Evolutionary conservation across 208 protist genomes (phyloP).

Genomic region (Leishmania tropica): DNA sequence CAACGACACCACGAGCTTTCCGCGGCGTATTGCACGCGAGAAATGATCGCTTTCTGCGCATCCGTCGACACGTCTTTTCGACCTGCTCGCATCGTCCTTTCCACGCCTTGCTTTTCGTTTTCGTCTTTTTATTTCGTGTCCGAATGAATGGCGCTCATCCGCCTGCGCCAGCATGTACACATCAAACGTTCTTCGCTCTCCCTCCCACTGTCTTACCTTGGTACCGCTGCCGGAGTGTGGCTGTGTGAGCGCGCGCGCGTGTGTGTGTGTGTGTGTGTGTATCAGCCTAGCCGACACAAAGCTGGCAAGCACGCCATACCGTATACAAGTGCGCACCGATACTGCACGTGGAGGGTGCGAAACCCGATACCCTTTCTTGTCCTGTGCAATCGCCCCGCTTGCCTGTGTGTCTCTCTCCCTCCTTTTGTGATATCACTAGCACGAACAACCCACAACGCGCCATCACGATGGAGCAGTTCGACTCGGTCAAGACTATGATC

Average conservation of each 20-base stretch:
- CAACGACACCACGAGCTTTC: neutral
- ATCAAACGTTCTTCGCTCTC: neutral
- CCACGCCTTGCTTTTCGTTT: neutral
- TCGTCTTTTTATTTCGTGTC: neutral
- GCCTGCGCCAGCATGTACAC: neutral
- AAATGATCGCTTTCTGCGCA: neutral
- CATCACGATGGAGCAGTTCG: constrained; percentile 83
- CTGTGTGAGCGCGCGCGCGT: neutral
- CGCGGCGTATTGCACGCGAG: neutral
- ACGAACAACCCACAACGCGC: constrained; percentile 9
- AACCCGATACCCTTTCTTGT: neutral
- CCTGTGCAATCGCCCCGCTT: neutral
- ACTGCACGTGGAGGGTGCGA: neutral
- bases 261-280: neutral
- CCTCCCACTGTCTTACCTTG: neutral
- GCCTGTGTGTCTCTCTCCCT: neutral
- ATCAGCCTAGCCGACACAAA: neutral
- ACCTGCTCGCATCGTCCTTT: neutral
- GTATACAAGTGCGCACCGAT: neutral
- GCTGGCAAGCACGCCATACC: neutral
- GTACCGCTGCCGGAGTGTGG: neutral
- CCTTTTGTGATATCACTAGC: neutral
- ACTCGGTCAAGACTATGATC: constrained; percentile 96
- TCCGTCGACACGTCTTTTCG: neutral
- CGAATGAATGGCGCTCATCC: too few species aligned